Evolutionary conservation across 805 yeast genomes (phyloP), one percentile per base, ranked within the genome.

Genomic region (Ogataea wickerhamii): DNA sequence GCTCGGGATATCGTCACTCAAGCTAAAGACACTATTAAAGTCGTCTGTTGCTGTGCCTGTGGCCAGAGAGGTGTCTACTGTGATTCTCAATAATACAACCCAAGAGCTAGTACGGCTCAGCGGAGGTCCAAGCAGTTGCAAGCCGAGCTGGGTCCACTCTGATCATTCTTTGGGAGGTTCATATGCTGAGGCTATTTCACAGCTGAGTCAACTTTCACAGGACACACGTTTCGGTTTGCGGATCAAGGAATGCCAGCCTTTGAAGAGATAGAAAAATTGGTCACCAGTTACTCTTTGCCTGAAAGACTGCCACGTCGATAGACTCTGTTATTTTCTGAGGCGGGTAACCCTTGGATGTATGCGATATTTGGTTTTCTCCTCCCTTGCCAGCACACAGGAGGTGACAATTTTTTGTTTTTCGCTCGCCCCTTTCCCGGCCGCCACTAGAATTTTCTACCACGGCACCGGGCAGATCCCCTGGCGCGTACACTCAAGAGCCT

Each of bases 71-170:
- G 71, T 80, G 45, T 68, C 85, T 30, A 88, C 98, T 4, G 76
- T 93, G 34, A 71, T 82, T 22, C 66, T 87, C 38, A 61, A 66
- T 17, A 62, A 70, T 32, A 61, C 66, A 5, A 52, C 56, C 40
- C 61, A 61, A 10, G 93, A 85, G 60, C 66, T 84, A 13, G 61
- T 89, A 40, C 76, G 95, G 58, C 71, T 91, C 47, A 77, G 91
- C 19, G 97, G 97, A 32, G 95, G 95, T 33, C 60, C 68, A 26
- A 70, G 73, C 51, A 70, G 81, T 18, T 72, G 80, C 37, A 72
- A 74, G 43, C 89, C 96, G 51, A 77, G 87, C 49, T 93, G 95
- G 93, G 82, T 85, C 30, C 96, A 89, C 58, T 86, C 96, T 19
- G 67, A 74, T 28, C 80, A 69, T 64, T 81, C 81, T 60, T 63